A percentile compares a stretch with the other conserved stretches of the same genome.
phyloP scores from a whole-genome alignment of 2,329 filamentous ascomycete species.

The Thermochaetoides dissita region DNA sequence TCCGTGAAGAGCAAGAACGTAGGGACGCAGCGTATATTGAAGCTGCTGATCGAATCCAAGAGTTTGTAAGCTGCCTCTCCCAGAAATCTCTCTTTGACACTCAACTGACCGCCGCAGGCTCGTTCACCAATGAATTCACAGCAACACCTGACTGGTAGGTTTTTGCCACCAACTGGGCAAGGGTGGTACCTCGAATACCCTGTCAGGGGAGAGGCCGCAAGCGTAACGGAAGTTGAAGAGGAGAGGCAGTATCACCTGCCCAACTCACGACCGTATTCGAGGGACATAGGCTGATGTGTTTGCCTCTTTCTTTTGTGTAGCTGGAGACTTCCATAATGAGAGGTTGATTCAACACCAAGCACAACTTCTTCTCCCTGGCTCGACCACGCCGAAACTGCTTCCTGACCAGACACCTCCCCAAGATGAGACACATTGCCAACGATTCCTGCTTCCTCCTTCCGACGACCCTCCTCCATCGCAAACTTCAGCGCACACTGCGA shows the following conservation, averaged over 20 bases:
- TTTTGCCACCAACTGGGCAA: conserved; percentile 1
- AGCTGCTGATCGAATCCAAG: too few species aligned
- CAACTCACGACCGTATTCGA: neutral
- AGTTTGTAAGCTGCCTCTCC: too few species aligned
- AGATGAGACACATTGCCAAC: too few species aligned
- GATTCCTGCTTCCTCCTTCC: neutral
- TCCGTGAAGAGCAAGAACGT: conserved; percentile 42
- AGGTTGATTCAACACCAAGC: conserved; percentile 1
- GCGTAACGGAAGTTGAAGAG: conserved; percentile 6
- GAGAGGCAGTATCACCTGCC: conserved; percentile 4
- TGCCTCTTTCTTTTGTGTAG: conserved; percentile 7
- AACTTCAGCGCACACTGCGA: neutral
- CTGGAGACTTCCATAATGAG: conserved; percentile 10
- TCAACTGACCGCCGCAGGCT: too few species aligned
- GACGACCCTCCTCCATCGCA: neutral
- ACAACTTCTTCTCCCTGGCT: neutral
- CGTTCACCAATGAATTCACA: conserved; percentile 1
- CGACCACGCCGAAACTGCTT: conserved; percentile 4
- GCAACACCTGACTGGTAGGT: conserved; percentile 12
- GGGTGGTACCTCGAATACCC: conserved; percentile 1
- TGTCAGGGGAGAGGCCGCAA: neutral
- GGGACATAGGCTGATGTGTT: conserved; percentile 14
- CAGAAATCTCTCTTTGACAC: too few species aligned
- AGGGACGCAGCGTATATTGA: conserved; percentile 13
- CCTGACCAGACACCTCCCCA: neutral